Base-by-base conservation (phyloP, 140 eudicot genomes). In the Senecio squalidus region DNA sequence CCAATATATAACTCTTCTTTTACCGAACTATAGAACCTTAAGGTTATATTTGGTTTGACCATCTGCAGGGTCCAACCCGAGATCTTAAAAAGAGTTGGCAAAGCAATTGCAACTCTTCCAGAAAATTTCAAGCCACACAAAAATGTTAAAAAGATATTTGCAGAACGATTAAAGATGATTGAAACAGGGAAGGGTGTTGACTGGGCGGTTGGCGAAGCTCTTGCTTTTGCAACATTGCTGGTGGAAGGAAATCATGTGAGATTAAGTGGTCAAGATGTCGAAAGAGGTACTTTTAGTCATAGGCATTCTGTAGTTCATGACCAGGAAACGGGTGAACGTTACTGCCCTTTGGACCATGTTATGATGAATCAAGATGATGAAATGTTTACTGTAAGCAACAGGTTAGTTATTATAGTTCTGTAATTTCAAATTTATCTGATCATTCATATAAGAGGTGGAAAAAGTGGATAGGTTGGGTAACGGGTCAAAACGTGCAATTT, bases 161-260 rank as follows among this genome's bases (percentile, higher is more conserved):
- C 77, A 3, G 94, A 90, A 7, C 89, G 97, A 36, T 69, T 83
- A 11, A 87, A 90, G 72, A 90, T 90, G 97, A 90, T 90, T 22
- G 97, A 90, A 69, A 78, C 94, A 2, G 97, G 95, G 54, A 95
- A 85, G 57, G 97, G 95, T 34, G 81, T 90, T 63, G 95, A 85
- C 67, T 90, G 97, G 97, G 97, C 97, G 4, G 84, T 90, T 18
- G 97, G 81, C 21, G 97, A 90, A 76, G 97, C 97, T 20, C 97
- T 90, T 52, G 97, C 97, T 50, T 90, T 90, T 53, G 97, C 97
- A 36, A 90, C 97, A 25, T 67, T 90, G 77, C 80, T 90, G 65
- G 85, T 83, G 9, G 97, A 90, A 74, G 97, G 97, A 22, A 90
- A 90, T 76, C 97, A 90, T 64, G 97, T 90, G 40, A 70, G 97